Evolutionary conservation across 1,139 yeast species (phyloP).

Genomic region (Nadsonia commutata): DNA sequence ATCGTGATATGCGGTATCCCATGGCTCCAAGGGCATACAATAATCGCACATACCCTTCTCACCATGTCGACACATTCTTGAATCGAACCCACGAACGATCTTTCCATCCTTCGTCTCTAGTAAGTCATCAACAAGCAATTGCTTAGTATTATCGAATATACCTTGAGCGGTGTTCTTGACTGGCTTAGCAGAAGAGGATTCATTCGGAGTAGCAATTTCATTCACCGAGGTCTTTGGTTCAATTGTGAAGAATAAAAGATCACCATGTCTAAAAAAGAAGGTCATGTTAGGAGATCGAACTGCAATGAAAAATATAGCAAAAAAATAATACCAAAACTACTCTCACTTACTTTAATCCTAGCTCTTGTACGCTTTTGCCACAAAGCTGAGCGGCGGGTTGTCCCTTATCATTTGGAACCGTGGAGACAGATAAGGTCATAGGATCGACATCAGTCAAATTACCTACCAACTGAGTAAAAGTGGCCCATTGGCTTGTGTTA

Average conservation of each 20-base stretch:
- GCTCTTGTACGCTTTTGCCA: constrained; percentile 32
- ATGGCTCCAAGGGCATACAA: constrained; percentile 91
- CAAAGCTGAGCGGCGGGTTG: constrained; percentile 30
- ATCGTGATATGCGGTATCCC: constrained; percentile 66
- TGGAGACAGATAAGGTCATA: constrained; percentile 14
- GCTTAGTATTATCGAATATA: constrained; percentile 17
- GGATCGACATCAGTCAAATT: constrained; percentile 16
- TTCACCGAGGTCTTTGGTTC: constrained; percentile 14
- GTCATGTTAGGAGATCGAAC: too few species aligned
- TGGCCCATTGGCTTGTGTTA: too few species aligned
- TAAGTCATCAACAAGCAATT: constrained; percentile 46
- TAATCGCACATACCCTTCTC: constrained; percentile 96
- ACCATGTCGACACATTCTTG: constrained; percentile 43
- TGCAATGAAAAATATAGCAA: too few species aligned
- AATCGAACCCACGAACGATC: constrained; percentile 46
- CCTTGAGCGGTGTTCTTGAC: constrained; percentile 10
- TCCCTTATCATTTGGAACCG: constrained; percentile 37
- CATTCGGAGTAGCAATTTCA: constrained; percentile 5
- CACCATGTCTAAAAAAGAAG: constrained; percentile 80
- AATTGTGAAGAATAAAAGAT: constrained; percentile 51
- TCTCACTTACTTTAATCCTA: constrained; percentile 33
- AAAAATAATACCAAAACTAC: constrained; percentile 7
- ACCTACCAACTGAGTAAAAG: constrained; percentile 14
- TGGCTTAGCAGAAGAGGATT: constrained; percentile 8
- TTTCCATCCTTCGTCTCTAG: constrained; percentile 60